phyloP scores from a whole-genome alignment of 2,329 filamentous ascomycete species.

The Colletotrichum coccodes region DNA sequence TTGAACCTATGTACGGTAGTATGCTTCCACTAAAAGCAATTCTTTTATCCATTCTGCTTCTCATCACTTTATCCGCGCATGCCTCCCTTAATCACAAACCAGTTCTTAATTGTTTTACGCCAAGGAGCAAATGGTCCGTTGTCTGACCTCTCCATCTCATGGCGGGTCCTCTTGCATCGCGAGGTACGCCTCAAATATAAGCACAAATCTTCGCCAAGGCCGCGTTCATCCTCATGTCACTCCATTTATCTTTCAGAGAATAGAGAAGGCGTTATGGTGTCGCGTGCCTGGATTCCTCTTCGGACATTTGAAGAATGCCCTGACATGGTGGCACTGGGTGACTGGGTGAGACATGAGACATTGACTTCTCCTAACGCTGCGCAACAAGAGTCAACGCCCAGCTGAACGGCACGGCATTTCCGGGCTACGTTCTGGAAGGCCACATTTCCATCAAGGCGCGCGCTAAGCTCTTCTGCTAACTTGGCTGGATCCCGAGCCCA shows the following conservation, averaged over 20 bases:
- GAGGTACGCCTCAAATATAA: too few species aligned
- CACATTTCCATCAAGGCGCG: not conserved
- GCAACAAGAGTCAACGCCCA: not conserved
- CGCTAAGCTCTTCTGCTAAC: too few species aligned
- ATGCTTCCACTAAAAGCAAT: not conserved
- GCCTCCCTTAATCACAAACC: too few species aligned
- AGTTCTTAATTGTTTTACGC: too few species aligned
- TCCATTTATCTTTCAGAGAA: not conserved
- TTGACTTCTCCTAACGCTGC: not conserved
- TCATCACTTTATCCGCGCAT: too few species aligned
- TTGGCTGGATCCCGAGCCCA: not conserved
- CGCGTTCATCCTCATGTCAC: not conserved
- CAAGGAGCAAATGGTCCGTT: too few species aligned
- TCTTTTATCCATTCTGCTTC: rapidly evolving
- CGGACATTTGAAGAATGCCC: not conserved
- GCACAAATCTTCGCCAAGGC: not conserved
- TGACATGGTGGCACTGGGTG: not conserved
- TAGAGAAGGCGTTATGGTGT: not conserved
- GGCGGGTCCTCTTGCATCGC: not conserved
- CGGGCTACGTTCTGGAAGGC: not conserved
- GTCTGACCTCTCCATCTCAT: too few species aligned
- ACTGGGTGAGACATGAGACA: not conserved
- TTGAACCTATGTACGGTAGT: too few species aligned
- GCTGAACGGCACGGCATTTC: not conserved
- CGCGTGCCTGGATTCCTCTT: not conserved